These are phyloP conservation scores for Colletotrichum costaricense DNA, from an alignment of 2,329 filamentous ascomycete species.

Conservation along the genomic window DNA sequence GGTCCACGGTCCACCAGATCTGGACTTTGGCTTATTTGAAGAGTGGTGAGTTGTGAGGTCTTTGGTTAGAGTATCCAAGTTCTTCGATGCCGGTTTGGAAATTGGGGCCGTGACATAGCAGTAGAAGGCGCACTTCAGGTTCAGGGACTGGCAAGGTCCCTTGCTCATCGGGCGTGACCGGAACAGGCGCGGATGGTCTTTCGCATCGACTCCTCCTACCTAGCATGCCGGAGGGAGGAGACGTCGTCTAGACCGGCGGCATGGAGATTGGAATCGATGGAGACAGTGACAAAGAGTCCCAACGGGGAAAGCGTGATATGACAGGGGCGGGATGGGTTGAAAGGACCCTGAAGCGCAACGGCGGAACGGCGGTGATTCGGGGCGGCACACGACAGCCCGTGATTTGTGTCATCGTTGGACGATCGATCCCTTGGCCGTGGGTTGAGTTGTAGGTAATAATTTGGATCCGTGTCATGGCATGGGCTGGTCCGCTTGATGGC, in stretches of 20 bases:
- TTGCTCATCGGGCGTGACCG: slow-evolving; percentile 17
- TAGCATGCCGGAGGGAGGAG: slow-evolving; percentile 5
- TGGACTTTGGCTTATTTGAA: slow-evolving; percentile 7
- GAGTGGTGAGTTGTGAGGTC: slow-evolving; percentile 4
- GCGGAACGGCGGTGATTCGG: slow-evolving; percentile 6
- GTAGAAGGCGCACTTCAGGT: neutral
- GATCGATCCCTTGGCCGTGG: neutral
- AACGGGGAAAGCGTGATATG: neutral
- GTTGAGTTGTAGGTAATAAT: slow-evolving; percentile 1
- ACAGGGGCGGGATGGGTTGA: neutral
- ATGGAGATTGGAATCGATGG: slow-evolving; percentile 9
- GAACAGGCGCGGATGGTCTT: neutral
- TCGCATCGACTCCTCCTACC: slow-evolving; percentile 11
- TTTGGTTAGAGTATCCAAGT: neutral
- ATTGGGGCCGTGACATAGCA: neutral
- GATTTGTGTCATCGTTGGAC: neutral
- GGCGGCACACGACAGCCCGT: neutral
- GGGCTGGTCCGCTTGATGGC: neutral
- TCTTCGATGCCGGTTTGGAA: neutral
- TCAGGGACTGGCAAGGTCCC: slow-evolving; percentile 1
- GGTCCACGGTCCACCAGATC: slow-evolving; percentile 34
- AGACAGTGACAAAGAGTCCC: neutral
- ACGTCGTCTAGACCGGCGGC: slow-evolving; percentile 5
- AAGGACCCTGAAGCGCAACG: slow-evolving; percentile 6
- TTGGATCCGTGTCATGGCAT: neutral